These are phyloP conservation scores for Atkinsonella texensis DNA, from an alignment of 2,329 filamentous ascomycete genomes.

Conservation along the genomic window DNA sequence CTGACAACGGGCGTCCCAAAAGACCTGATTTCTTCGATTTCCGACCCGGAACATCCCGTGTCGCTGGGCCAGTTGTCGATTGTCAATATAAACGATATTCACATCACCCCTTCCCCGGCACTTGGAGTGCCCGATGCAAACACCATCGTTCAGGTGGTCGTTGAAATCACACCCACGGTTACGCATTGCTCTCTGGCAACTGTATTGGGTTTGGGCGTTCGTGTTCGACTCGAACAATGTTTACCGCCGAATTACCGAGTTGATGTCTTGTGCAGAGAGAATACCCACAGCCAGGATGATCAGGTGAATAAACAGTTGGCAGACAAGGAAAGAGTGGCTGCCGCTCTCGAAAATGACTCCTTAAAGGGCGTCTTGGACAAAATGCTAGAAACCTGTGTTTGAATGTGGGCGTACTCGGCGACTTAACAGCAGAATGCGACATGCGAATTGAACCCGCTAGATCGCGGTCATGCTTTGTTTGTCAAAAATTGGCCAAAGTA, in stretches of 20 bases:
- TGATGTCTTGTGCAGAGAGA: constrained; percentile 89
- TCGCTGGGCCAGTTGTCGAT: constrained; percentile 89
- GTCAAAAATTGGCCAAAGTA: no score
- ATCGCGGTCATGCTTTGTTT: no score
- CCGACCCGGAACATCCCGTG: constrained; percentile 90
- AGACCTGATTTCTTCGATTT: constrained; percentile 93
- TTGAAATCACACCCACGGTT: constrained; percentile 91
- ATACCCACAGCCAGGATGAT: constrained; percentile 87
- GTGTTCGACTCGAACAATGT: constrained; percentile 81
- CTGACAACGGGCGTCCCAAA: constrained; percentile 1
- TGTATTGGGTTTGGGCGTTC: constrained; percentile 86
- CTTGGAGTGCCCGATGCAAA: constrained; percentile 30
- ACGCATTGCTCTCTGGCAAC: constrained; percentile 95
- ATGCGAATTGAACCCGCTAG: no score
- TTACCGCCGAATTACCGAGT: constrained; percentile 85
- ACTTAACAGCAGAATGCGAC: no score
- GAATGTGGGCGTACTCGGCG: constrained; percentile 8
- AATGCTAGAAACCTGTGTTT: constrained; percentile 81
- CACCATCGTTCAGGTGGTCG: constrained; percentile 60
- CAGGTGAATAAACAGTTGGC: constrained; percentile 94
- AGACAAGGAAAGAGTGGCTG: constrained; percentile 93
- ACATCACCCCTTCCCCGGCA: constrained; percentile 42
- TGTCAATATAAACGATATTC: constrained; percentile 90
- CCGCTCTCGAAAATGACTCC: constrained; percentile 86
- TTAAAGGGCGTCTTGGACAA: constrained; percentile 80